These are phyloP conservation scores for Amanita fuliginea DNA, from an alignment of 768 basidiomycete species.

Conservation along the genomic window DNA sequence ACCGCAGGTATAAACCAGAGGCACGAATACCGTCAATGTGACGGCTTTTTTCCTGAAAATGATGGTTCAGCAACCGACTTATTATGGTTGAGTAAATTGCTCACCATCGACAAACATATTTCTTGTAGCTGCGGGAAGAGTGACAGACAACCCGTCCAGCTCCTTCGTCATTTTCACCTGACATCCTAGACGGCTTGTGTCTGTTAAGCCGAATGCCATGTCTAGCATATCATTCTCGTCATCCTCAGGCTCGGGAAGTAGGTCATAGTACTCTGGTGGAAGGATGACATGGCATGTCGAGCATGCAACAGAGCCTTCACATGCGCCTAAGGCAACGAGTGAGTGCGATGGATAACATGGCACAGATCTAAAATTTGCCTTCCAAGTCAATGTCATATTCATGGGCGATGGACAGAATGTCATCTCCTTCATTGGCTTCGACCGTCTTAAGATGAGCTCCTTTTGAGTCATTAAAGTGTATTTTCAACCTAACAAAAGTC, in stretches of 20 bases:
- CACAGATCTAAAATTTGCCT: conserved; percentile 39
- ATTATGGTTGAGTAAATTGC: conserved; percentile 9
- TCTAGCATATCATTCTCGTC: conserved; percentile 99
- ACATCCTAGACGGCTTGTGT: conserved; percentile 78
- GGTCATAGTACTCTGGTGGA: conserved; percentile 69
- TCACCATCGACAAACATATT: conserved; percentile 97
- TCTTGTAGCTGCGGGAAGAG: conserved; percentile 80
- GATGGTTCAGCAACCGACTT: not conserved
- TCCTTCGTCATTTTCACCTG: conserved; percentile 71
- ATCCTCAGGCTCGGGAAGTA: conserved; percentile 86
- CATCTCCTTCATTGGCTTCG: conserved; percentile 91
- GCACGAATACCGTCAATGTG: not conserved
- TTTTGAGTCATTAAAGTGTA: conserved; percentile 85
- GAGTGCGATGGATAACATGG: not conserved
- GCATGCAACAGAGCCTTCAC: conserved; percentile 93
- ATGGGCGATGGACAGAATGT: conserved; percentile 82
- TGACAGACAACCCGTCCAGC: conserved; percentile 78
- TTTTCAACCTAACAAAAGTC: conserved; percentile 53
- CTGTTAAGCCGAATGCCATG: conserved; percentile 94
- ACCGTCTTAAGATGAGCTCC: conserved; percentile 78
- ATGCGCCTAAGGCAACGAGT: conserved; percentile 55
- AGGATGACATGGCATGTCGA: conserved; percentile 96
- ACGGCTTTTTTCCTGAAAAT: conserved; percentile 5
- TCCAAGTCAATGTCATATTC: conserved; percentile 95
- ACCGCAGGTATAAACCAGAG: not conserved